Evolutionary conservation across 2,329 filamentous ascomycete genomes (phyloP).

Genomic region (Rhexocercosporidium sp.): DNA sequence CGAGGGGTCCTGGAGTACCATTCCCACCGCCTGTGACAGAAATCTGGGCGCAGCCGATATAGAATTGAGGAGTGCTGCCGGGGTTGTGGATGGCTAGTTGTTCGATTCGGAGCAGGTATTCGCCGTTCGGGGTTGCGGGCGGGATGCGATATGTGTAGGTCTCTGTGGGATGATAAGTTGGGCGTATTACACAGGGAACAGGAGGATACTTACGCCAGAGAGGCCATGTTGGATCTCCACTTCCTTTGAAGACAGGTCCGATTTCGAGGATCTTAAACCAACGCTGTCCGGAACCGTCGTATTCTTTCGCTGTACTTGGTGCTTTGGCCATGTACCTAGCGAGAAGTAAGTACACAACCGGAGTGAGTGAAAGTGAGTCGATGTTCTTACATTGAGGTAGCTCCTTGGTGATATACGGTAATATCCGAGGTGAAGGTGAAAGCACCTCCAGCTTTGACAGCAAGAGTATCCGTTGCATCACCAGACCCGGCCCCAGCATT

Average conservation of each 20-base stretch:
- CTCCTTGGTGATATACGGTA: slow-evolving; percentile 43
- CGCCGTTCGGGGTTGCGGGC: slow-evolving; percentile 29
- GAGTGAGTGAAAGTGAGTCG: too few species aligned
- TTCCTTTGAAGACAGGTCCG: slow-evolving; percentile 37
- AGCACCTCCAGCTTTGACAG: slow-evolving; percentile 47
- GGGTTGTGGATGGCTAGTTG: slow-evolving; percentile 40
- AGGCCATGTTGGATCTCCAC: slow-evolving; percentile 34
- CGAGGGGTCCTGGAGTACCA: slow-evolving; percentile 34
- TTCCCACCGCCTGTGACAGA: slow-evolving; percentile 35
- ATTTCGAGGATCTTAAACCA: slow-evolving; percentile 47
- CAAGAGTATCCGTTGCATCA: slow-evolving; percentile 33
- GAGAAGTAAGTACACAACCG: slow-evolving; percentile 5
- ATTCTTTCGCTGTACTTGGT: slow-evolving; percentile 40
- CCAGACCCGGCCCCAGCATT: slow-evolving; percentile 45
- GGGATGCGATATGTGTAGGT: slow-evolving; percentile 38
- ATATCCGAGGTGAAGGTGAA: slow-evolving; percentile 53
- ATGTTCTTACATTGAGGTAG: slow-evolving; percentile 34
- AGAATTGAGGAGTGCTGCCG: slow-evolving; percentile 39
- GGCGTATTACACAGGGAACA: neutral
- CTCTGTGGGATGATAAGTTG: slow-evolving; percentile 21
- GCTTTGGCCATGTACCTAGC: slow-evolving; percentile 44
- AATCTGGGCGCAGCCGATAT: slow-evolving; percentile 39
- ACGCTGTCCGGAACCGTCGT: slow-evolving; percentile 43
- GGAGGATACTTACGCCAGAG: slow-evolving; percentile 23
- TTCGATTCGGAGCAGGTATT: slow-evolving; percentile 38